phyloP scores from a whole-genome alignment of 202 grass and related monocot species.

The Carex arenaria region DNA sequence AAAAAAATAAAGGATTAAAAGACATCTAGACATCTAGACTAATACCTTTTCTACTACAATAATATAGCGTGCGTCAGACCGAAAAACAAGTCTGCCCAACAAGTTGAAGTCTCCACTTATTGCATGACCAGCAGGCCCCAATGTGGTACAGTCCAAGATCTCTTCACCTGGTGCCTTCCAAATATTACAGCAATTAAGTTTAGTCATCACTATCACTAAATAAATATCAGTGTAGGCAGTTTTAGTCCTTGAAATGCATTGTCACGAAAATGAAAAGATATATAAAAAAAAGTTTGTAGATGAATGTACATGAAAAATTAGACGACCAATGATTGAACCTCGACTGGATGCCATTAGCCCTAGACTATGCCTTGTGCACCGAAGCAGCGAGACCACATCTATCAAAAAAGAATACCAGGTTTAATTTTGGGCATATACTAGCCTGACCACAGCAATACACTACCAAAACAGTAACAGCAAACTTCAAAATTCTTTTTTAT shows the following conservation, averaged over 20 bases:
- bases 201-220: background rate
- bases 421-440: background rate
- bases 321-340: slow-evolving; percentile 69
- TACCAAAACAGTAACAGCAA: background rate
- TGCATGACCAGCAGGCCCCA: slow-evolving; percentile 71
- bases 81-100: slow-evolving; percentile 55
- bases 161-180: slow-evolving; percentile 51
- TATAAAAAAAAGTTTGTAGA: background rate
- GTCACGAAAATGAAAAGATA: slow-evolving; percentile 9
- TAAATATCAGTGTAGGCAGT: background rate
- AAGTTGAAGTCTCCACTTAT: slow-evolving; percentile 71
- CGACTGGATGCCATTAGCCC: slow-evolving; percentile 86
- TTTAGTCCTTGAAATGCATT: slow-evolving; percentile 2
- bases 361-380: slow-evolving; percentile 82
- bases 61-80: slow-evolving; percentile 71
- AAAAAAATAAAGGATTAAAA: background rate
- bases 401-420: slow-evolving; percentile 12
- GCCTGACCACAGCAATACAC: background rate
- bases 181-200: background rate
- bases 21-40: background rate
- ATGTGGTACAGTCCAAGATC: slow-evolving; percentile 63
- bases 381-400: slow-evolving; percentile 89
- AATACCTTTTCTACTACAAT: slow-evolving; percentile 87
- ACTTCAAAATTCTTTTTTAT: background rate
- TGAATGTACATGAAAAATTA: slow-evolving; percentile 53